Percentiles rank a stretch among this genome's conserved stretches.
phyloP scores from a whole-genome alignment of 1,139 yeast genomes.

The Zygosaccharomyces pseudobailii region DNA sequence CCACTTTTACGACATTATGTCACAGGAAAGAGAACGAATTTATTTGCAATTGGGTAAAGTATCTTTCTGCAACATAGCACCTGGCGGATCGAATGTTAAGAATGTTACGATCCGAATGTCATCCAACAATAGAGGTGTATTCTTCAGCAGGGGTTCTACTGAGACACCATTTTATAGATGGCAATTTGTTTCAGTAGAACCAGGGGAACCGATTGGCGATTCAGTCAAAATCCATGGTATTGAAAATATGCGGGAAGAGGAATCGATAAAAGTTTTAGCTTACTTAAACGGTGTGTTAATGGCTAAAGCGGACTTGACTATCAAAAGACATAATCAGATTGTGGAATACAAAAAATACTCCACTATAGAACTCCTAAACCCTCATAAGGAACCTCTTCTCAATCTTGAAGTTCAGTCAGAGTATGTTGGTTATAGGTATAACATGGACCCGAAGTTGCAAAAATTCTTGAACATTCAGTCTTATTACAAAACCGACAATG shows the following conservation, averaged over 20 bases:
- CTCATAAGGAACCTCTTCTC: constrained; percentile 32
- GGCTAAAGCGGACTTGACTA: constrained; percentile 46
- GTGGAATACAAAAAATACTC: constrained; percentile 35
- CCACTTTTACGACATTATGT: constrained; percentile 58
- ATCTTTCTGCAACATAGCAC: constrained; percentile 20
- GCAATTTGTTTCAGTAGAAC: constrained; percentile 74
- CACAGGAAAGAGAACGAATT: constrained; percentile 55
- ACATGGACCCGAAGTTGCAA: constrained; percentile 55
- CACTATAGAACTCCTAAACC: constrained; percentile 30
- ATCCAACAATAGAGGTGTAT: constrained; percentile 40
- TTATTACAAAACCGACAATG: constrained; percentile 26
- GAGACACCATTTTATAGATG: constrained; percentile 51
- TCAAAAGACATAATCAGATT: constrained; percentile 36
- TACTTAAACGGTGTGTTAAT: constrained; percentile 59
- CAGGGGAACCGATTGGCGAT: constrained; percentile 73
- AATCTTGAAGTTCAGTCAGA: constrained; percentile 55
- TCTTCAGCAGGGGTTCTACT: constrained; percentile 66
- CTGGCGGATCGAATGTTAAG: constrained; percentile 25
- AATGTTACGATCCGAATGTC: constrained; percentile 47
- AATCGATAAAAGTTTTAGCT: constrained; percentile 53
- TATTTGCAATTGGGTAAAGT: constrained; percentile 56
- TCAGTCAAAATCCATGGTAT: constrained; percentile 56
- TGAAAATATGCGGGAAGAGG: constrained; percentile 43
- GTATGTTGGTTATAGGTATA: constrained; percentile 67
- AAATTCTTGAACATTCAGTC: constrained; percentile 45